Conservation (phyloP, 75 land plant species). For the Sequoiadendron giganteum region DNA sequence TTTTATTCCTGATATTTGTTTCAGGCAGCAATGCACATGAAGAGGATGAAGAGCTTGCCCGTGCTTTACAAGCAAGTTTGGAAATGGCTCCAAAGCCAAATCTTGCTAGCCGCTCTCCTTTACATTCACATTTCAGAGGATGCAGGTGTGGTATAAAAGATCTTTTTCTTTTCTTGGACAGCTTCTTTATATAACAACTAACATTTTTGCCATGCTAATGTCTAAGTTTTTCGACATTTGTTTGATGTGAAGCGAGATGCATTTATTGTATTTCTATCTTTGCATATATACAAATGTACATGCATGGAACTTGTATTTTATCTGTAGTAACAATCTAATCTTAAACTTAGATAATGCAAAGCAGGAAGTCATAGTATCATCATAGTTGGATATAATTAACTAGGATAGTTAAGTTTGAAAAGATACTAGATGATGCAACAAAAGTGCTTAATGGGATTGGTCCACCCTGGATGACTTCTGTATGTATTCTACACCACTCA, state of each 20-base stretch:
- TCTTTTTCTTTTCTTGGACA: neutral
- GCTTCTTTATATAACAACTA: no score
- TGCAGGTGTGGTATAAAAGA: slow-evolving; percentile 15
- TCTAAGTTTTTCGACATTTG: neutral
- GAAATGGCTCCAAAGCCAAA: slow-evolving; percentile 28
- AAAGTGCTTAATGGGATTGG: neutral
- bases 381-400: neutral
- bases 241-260: neutral
- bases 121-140: slow-evolving; percentile 26
- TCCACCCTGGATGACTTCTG: neutral
- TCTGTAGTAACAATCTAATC: neutral
- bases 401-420: neutral
- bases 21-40: slow-evolving; percentile 29
- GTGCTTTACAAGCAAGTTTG: slow-evolving; percentile 61
- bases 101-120: slow-evolving; percentile 17
- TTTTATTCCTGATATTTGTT: slow-evolving; percentile 4
- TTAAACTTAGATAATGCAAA: neutral
- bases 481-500: neutral
- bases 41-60: slow-evolving; percentile 70
- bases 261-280: neutral
- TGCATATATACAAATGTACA: neutral
- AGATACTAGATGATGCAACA: neutral
- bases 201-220: neutral
- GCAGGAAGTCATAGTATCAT: neutral
- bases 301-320: neutral